Percentiles rank a stretch among this genome's conserved stretches.
Conservation (phyloP, 1,139 yeast species). For the Taiozyma sp. region DNA sequence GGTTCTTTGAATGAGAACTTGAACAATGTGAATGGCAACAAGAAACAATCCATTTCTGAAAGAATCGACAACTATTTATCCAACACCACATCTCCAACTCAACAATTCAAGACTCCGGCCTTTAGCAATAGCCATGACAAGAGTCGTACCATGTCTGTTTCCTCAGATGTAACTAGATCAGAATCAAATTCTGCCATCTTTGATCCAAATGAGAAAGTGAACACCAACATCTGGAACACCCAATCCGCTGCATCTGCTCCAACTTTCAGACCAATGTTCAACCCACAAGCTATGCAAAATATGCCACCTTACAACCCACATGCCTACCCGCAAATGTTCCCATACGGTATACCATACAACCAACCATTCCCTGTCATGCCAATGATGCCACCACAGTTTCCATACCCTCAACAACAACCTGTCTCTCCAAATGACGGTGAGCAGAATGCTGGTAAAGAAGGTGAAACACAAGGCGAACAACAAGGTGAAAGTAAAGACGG, state of each 20-base stretch:
- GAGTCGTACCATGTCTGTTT: slow-evolving; percentile 19
- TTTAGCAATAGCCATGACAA: slow-evolving; percentile 1
- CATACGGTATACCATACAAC: slow-evolving; percentile 24
- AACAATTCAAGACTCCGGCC: slow-evolving; percentile 23
- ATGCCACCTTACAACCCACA: slow-evolving; percentile 12
- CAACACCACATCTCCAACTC: slow-evolving; percentile 34
- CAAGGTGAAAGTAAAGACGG: background rate
- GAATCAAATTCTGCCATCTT: slow-evolving; percentile 27
- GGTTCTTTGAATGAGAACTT: slow-evolving; percentile 49
- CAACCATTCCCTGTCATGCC: slow-evolving; percentile 25
- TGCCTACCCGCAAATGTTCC: slow-evolving; percentile 20
- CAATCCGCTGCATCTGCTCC: slow-evolving; percentile 66
- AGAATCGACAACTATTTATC: slow-evolving; percentile 53
- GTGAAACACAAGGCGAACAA: background rate
- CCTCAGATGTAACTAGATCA: slow-evolving; percentile 25
- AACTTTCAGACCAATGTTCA: slow-evolving; percentile 23
- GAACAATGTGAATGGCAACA: slow-evolving; percentile 41
- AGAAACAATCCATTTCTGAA: slow-evolving; percentile 53
- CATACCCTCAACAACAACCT: slow-evolving; percentile 8
- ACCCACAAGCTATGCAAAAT: slow-evolving; percentile 1
- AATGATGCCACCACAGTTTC: slow-evolving; percentile 37
- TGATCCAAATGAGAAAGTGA: slow-evolving; percentile 21
- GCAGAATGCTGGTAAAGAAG: slow-evolving; percentile 1
- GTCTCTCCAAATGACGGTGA: slow-evolving; percentile 5
- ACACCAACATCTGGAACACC: slow-evolving; percentile 54